Conservation (phyloP, 306 rosid genomes). For the Quercus aquifolioides region DNA sequence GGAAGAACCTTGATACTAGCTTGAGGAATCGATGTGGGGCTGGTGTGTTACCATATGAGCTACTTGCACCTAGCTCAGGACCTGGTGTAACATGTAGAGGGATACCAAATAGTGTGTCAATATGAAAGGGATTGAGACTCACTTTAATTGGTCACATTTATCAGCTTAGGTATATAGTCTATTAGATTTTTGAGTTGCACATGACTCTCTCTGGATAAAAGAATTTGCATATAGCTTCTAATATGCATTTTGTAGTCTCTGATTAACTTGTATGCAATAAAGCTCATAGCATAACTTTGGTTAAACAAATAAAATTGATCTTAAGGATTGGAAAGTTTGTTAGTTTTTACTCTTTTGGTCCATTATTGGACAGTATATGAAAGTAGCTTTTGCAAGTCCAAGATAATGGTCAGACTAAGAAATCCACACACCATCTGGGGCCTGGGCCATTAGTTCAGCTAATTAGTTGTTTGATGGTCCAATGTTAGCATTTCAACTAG, state of each 20-base stretch:
- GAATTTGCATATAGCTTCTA: not conserved
- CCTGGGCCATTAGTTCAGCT: too few species aligned
- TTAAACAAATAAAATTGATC: not conserved
- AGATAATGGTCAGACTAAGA: too few species aligned
- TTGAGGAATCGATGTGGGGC: conserved; percentile 86
- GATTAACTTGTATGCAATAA: not conserved
- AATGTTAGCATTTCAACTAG: too few species aligned
- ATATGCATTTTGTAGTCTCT: not conserved
- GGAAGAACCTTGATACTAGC: conserved; percentile 49
- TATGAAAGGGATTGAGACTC: conserved; percentile 19
- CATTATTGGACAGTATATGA: not conserved
- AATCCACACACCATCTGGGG: too few species aligned
- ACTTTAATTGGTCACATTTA: not conserved
- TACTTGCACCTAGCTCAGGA: conserved; percentile 85
- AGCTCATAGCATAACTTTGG: not conserved
- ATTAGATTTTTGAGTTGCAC: not conserved
- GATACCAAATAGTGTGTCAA: conserved; percentile 89
- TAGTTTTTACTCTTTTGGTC: not conserved
- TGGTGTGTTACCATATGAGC: conserved; percentile 85
- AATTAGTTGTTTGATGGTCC: too few species aligned
- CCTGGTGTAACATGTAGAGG: conserved; percentile 98
- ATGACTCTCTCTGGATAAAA: not conserved
- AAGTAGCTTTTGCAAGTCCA: too few species aligned
- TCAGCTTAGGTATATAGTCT: not conserved
- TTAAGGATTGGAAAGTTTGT: not conserved